Conservation (phyloP, 805 yeast species). For the Teunomyces atbi region DNA sequence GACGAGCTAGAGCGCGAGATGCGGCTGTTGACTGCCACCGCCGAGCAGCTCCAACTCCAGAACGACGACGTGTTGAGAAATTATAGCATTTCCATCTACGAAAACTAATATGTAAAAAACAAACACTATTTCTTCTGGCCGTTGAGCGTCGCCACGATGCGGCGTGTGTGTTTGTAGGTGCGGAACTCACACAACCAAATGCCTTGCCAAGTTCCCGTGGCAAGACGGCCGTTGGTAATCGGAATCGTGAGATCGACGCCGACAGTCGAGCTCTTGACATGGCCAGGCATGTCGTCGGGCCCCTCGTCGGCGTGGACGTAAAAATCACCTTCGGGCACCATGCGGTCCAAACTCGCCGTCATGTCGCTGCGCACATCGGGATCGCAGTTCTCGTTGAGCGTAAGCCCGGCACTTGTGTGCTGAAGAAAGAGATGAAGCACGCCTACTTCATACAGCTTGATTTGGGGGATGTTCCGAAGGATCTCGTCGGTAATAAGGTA, state of each 20-base stretch:
- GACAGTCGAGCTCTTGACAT: constrained; percentile 50
- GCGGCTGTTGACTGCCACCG: constrained; percentile 33
- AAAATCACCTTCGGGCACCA: constrained; percentile 63
- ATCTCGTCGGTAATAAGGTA: constrained; percentile 73
- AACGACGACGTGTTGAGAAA: constrained; percentile 31
- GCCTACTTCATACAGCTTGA: constrained; percentile 61
- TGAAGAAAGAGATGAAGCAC: constrained; percentile 64
- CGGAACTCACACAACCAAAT: constrained; percentile 76
- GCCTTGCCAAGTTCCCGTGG: constrained; percentile 86
- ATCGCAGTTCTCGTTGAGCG: constrained; percentile 78
- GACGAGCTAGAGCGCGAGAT: constrained; percentile 30
- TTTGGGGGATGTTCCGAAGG: constrained; percentile 52
- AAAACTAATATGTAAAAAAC: constrained; percentile 3
- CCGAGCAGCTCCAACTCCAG: constrained; percentile 27
- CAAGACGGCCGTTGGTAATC: constrained; percentile 62
- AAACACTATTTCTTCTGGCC: constrained; percentile 43
- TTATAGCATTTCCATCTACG: constrained; percentile 34
- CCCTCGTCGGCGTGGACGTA: constrained; percentile 75
- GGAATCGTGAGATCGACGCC: constrained; percentile 71
- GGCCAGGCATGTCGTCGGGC: constrained; percentile 84
- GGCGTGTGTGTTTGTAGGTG: constrained; percentile 58
- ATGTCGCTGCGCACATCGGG: constrained; percentile 73
- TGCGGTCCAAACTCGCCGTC: constrained; percentile 57
- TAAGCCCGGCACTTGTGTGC: constrained; percentile 77
- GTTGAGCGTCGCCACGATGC: constrained; percentile 69